Base-by-base conservation (phyloP, 108 stramenopile species). In the Skeletonema grethae region DNA sequence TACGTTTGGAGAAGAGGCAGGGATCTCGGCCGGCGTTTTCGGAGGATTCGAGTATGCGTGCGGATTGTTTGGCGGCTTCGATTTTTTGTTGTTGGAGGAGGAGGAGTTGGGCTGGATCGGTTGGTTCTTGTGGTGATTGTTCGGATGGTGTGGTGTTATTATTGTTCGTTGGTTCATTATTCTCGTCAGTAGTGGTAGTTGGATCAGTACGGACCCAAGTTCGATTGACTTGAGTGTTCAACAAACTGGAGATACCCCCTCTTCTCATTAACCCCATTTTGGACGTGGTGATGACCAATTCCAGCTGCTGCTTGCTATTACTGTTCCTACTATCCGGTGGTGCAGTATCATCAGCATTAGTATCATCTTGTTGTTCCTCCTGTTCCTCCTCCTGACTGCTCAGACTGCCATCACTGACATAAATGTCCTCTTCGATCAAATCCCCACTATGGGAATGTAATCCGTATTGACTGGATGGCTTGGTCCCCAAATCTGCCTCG, bases 11-110 rank as follows among this genome's bases (percentile, higher is more conserved):
- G 69, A 96, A 96, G 12, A 96, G 80, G 57, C 89, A 88, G 0
- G 95, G 90, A 76, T 96, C 95, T 10, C 95, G 85, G 5, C 95
- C 95, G 34, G 95, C 92, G 66, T 96, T 96, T 79, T 96, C 95
- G 73, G 90, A 90, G 25, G 86, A 87, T 73, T 93, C 92, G 25
- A 86, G 15, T 36, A 80, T 71, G 2, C 95, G 84, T 13, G 88
- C 90, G 43, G 69, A 50, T 43, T 77, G 68, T 70, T 87, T 92
- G 31, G 89, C 91, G 61, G 88, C 84, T 69, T 96, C 92, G 11
- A 91, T 66, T 57, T 93, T 92, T 9, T 87, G 86, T 63, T 90
- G 88, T 67, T 92, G 92, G 39, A 92, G 79, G 10, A 72, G 79
- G 61, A 92, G 70, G 35, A 88, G 88, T 67, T 87, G 81, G 9